These are phyloP conservation scores for Aspergillus quadricinctus DNA, from an alignment of 2,329 filamentous ascomycete genomes.

Conservation along the genomic window DNA sequence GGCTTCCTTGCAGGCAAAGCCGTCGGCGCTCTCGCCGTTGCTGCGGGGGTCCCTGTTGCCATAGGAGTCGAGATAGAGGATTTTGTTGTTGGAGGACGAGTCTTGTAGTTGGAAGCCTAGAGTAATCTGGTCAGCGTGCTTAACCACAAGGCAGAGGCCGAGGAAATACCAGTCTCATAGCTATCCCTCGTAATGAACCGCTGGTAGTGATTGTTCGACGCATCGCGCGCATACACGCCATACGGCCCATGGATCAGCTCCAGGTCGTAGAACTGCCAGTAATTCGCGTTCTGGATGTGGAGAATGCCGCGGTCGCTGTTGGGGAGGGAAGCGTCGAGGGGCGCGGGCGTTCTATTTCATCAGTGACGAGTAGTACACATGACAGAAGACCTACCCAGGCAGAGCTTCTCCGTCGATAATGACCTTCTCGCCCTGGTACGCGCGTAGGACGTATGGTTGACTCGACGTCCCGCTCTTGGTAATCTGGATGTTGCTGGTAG, in stretches of 20 bases:
- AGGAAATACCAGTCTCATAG: conserved; percentile 12
- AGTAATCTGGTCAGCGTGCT: neutral
- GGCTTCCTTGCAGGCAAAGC: conserved; percentile 16
- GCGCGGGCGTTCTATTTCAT: conserved; percentile 9
- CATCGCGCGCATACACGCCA: conserved; percentile 13
- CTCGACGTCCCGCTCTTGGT: conserved; percentile 10
- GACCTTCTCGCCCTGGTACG: conserved; percentile 11
- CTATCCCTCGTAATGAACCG: conserved; percentile 12
- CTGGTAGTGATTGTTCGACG: conserved; percentile 17
- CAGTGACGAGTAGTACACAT: neutral
- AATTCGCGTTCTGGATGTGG: conserved; percentile 14
- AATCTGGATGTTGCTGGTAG: conserved; percentile 14
- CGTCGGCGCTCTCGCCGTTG: conserved; percentile 16
- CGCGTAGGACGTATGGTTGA: conserved; percentile 8
- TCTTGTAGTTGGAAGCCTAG: conserved; percentile 14
- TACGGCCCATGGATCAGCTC: conserved; percentile 15
- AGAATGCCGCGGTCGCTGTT: conserved; percentile 14
- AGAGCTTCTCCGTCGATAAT: conserved; percentile 14
- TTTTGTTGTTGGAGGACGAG: conserved; percentile 10
- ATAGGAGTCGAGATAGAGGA: conserved; percentile 16
- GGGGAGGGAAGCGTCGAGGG: conserved; percentile 4
- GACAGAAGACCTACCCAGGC: conserved; percentile 1
- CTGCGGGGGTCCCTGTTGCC: conserved; percentile 15
- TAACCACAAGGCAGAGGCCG: too few relatives aligned
- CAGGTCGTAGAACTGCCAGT: conserved; percentile 16